A percentile compares a stretch with the other conserved stretches of the same genome.
Conservation (phyloP, 805 yeast genomes). For the Candida rishiriensis region DNA sequence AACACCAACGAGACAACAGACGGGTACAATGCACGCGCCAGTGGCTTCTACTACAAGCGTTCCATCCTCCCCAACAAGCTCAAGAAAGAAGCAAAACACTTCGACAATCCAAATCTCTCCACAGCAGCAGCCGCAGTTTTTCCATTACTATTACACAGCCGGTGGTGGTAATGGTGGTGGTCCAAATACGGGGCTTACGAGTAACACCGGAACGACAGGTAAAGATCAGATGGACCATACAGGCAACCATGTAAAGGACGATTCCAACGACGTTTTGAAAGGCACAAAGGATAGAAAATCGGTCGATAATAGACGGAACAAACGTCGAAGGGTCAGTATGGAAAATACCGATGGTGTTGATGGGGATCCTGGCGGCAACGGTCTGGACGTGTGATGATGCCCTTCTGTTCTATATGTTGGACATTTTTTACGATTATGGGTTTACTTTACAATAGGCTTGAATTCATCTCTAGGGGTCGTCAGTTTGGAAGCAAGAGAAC, state of each 20-base stretch:
- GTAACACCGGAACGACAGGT: too few species aligned
- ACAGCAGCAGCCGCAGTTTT: constrained; percentile 13
- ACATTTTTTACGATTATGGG: too few species aligned
- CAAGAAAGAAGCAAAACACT: neutral
- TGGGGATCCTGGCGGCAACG: neutral
- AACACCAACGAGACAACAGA: neutral
- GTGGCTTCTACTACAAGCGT: neutral
- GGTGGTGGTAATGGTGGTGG: too few species aligned
- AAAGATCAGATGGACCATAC: too few species aligned
- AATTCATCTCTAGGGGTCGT: too few species aligned
- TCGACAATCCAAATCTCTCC: too few species aligned
- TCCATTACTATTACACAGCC: constrained; percentile 16
- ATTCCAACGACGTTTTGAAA: too few species aligned
- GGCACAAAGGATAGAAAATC: constrained; percentile 2
- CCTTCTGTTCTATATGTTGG: too few species aligned
- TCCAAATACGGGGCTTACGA: too few species aligned
- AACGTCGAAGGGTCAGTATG: constrained; percentile 9
- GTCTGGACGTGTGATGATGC: neutral
- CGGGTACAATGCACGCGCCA: neutral
- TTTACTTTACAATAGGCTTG: too few species aligned
- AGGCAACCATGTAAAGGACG: too few species aligned
- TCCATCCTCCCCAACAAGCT: neutral
- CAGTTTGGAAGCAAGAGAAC: too few species aligned
- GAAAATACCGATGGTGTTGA: neutral
- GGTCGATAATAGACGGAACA: constrained; percentile 18